Conservation (phyloP, 2,329 filamentous ascomycete genomes). For the Rugonectria rugulosa region DNA sequence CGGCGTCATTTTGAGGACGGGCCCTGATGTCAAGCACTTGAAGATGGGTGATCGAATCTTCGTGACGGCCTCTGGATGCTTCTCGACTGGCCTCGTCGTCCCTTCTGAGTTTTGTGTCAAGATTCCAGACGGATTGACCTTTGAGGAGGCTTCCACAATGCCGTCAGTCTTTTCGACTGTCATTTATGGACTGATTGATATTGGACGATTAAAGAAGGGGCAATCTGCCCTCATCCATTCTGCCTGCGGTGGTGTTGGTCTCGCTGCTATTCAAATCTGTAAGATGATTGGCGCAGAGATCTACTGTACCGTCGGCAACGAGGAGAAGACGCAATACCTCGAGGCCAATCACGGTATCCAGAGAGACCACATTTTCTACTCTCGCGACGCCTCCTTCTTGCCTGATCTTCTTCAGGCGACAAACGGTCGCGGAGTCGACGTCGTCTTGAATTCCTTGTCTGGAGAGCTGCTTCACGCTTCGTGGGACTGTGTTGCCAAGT, state of each 20-base stretch:
- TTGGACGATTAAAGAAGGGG: constrained; percentile 15
- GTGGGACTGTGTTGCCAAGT: neutral
- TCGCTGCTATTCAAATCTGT: neutral
- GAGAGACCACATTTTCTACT: neutral
- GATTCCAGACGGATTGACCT: constrained; percentile 45
- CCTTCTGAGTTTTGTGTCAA: constrained; percentile 28
- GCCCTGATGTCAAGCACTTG: constrained; percentile 24
- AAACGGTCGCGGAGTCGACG: neutral
- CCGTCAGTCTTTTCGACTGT: constrained; percentile 44
- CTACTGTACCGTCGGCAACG: constrained; percentile 1
- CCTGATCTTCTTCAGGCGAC: neutral
- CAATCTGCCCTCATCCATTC: constrained; percentile 12
- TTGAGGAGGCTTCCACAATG: constrained; percentile 45
- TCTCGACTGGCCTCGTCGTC: constrained; percentile 37
- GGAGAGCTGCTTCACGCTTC: neutral
- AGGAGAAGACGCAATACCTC: neutral
- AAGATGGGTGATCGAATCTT: constrained; percentile 43
- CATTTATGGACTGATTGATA: constrained; percentile 22
- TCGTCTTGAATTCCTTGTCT: neutral
- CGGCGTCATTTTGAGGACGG: neutral
- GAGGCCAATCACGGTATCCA: neutral
- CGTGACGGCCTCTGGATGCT: constrained; percentile 26
- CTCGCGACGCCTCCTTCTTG: neutral
- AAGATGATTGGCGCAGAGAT: neutral
- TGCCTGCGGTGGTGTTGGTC: constrained; percentile 2